Evolutionary conservation across 176 grass and related monocot species (phyloP).

Genomic region (Carex kokanica): DNA sequence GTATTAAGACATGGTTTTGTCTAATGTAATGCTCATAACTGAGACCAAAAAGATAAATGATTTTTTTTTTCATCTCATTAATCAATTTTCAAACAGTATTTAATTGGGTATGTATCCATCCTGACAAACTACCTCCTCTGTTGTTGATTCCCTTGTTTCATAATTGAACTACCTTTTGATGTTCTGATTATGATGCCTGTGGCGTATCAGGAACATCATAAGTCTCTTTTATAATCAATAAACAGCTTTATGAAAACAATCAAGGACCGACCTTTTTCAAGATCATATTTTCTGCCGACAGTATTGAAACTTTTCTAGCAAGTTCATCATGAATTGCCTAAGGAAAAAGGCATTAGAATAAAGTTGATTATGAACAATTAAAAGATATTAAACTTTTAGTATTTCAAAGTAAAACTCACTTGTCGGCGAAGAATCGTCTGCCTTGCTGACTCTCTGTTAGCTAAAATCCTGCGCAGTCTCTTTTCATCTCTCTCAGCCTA

Average conservation of each 20-base stretch:
- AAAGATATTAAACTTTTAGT: neutral
- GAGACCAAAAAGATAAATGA: too few relatives aligned
- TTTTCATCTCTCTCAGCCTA: constrained; percentile 66
- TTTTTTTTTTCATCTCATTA: neutral
- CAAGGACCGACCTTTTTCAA: constrained; percentile 50
- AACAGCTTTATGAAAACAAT: neutral
- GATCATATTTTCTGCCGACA: constrained; percentile 51
- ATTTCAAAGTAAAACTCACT: constrained; percentile 22
- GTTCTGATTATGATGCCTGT: neutral
- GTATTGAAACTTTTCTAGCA: constrained; percentile 40
- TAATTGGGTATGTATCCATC: neutral
- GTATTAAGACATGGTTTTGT: too few relatives aligned
- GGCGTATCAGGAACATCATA: neutral
- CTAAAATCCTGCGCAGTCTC: constrained; percentile 62
- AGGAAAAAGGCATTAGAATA: neutral
- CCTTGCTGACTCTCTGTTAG: constrained; percentile 70
- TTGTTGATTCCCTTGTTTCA: neutral
- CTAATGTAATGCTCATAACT: neutral
- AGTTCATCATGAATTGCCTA: constrained; percentile 60
- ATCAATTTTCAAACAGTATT: neutral
- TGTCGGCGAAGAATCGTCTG: constrained; percentile 65
- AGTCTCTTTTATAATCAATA: neutral
- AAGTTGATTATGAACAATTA: neutral
- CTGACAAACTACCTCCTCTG: neutral
- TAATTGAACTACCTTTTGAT: neutral